phyloP scores from a whole-genome alignment of 2,329 filamentous ascomycete species.

The Botrytis paeoniae region DNA sequence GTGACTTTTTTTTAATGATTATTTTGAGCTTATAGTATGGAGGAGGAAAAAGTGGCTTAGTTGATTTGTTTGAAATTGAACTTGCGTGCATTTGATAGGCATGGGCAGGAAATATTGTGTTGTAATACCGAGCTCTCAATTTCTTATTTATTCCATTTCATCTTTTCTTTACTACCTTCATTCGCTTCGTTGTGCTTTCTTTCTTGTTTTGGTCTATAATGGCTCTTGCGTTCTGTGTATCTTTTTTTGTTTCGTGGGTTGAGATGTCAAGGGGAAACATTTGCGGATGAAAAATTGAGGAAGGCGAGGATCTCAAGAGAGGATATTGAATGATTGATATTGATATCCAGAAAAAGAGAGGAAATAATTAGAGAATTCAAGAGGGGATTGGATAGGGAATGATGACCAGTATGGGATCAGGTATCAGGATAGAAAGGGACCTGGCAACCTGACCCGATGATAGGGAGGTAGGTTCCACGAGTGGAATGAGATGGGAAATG shows the following conservation, averaged over 20 bases:
- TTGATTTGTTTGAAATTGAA: constrained; percentile 12
- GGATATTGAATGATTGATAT: background rate
- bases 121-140: constrained; percentile 16
- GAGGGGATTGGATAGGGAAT: background rate
- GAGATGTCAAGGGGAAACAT: background rate
- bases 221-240: background rate
- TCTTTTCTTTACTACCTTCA: constrained; percentile 7
- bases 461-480: background rate
- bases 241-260: background rate
- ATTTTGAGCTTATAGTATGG: background rate
- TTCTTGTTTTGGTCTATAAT: background rate
- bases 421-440: background rate
- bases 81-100: constrained; percentile 7
- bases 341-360: background rate
- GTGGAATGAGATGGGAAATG: background rate
- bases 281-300: background rate
- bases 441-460: background rate
- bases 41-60: constrained; percentile 4
- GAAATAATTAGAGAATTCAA: background rate
- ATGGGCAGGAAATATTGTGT: constrained; percentile 16
- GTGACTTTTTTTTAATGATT: background rate
- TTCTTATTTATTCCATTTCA: background rate
- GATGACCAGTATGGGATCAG: background rate
- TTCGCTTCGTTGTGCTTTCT: constrained; percentile 16
- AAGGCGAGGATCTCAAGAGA: background rate